Evolutionary conservation across 2,329 filamentous ascomycete genomes (phyloP), one percentile per base, ranked within the genome.

Genomic region (Ramichloridium luteum): DNA sequence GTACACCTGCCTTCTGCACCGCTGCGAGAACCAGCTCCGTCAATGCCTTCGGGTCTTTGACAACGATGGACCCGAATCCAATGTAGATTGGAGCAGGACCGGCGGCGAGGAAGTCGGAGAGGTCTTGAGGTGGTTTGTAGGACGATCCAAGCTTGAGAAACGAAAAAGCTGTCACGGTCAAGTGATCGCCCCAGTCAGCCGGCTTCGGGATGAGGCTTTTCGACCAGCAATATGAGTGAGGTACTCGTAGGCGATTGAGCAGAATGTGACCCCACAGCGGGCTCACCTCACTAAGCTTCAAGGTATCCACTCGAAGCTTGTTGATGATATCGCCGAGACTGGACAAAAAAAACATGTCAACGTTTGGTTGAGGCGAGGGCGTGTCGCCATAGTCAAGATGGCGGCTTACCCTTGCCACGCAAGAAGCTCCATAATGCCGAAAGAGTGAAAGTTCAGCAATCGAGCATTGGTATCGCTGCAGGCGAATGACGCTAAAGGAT

Each of bases 141-240:
- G 67, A 65, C 0, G 70, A 70, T 3, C 74, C 70, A 6, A 77
- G 55, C 26, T 77, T 67, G 6, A 83, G 67, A 43, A 84, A 82
- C 50, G 67, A 83, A 54, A 85, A 86, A 0, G 80, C 80, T 3
- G 77, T 72, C 12, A 86, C 70, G 31, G 74, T 32, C 29, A 41
- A 31, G 18, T 38, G 32, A n/a, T 15, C 9, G 10, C n/a, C 25
- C 81, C 81, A 88, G 51, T 86, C 81, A 18, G 65, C 65, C 1
- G 81, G 80, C 45, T 82, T 83, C 0, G 76, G 71, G 11, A 84
- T 79, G 32, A 86, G 58, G 1, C 78, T 70, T 0, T 80, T 77
- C 1, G 80, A 84, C 84, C 85, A 93, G 55, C 84, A 88, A 49
- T 93, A 94, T 0, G 86, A 92, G 46, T 80, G 81, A 1, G 85